Evolutionary conservation across 495 filamentous ascomycete genomes (phyloP), one percentile per base, ranked within the genome.

Genomic region (Bacidia gigantensis): DNA sequence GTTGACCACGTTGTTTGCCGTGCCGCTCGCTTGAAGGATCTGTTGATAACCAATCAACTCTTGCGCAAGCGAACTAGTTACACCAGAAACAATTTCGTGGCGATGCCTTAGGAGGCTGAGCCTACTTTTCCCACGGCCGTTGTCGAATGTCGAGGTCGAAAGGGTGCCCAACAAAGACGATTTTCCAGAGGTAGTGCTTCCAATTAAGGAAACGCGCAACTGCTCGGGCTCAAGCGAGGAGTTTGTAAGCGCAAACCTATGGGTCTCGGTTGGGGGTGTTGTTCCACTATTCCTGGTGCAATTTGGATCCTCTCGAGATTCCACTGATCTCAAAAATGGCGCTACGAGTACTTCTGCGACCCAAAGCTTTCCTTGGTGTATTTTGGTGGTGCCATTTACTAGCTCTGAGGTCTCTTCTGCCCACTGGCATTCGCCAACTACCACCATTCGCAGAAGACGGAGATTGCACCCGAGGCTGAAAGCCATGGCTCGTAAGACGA

Each of bases 31-130:
- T 32, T 50, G 10, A 50, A 38, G 26, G 26, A 58, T 10, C 11
- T 68, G 61, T 43, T 68, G 71, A 64, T 97, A 97, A 18, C 93
- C 92, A 52, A 97, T 78, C 9, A 98, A 73, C 63, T 96, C 92
- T 60, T 93, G 89, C 2, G 90, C 81, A 12, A 98, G 80, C 3
- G 89, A 96, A 61, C 87, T 94, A 12, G 93, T 98, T 53, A 95
- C 74, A 0, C 92, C 92, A 2, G 89, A 90, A 0, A 73, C 81
- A 26, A 97, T 84, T 58, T 98, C 92, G 60, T 98, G 92, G n/a
- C 85, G 78, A 65, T 98, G 92, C 58, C 89, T 95, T 45, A 97
- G 71, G 7, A 97, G 68, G 56, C 84, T 87, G 35, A 95, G 73
- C 55, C 92, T 73, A 59, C 86, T 90, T 60, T 86, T 89, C 0